phyloP scores from a whole-genome alignment of 192 early-diverging fungal genomes.

The Diversispora eburnea region DNA sequence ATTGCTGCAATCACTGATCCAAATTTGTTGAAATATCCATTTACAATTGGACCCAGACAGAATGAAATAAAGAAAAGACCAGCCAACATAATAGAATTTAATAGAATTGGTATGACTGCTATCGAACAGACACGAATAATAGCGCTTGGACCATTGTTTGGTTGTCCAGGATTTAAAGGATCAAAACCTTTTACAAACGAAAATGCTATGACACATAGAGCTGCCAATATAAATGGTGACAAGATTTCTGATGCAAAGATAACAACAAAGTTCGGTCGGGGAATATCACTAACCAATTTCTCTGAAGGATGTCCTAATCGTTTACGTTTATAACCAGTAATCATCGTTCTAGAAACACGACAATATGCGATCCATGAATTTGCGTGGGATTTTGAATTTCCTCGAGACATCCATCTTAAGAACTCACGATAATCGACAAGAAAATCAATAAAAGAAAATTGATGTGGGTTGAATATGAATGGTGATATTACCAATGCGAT shows the following conservation, averaged over 20 bases:
- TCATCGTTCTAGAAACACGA: slow-evolving; percentile 63
- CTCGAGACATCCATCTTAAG: slow-evolving; percentile 78
- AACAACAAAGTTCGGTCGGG: slow-evolving; percentile 62
- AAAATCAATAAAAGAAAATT: slow-evolving; percentile 78
- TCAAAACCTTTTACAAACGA: slow-evolving; percentile 65
- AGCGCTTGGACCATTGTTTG: slow-evolving; percentile 39
- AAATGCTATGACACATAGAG: slow-evolving; percentile 59
- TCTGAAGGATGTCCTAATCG: slow-evolving; percentile 64
- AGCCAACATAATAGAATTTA: slow-evolving; percentile 64
- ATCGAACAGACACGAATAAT: slow-evolving; percentile 60
- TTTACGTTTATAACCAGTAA: slow-evolving; percentile 79
- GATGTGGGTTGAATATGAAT: slow-evolving; percentile 87
- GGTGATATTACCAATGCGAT: slow-evolving; percentile 74
- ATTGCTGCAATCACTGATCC: slow-evolving; percentile 66
- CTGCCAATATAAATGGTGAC: slow-evolving; percentile 60
- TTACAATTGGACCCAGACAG: slow-evolving; percentile 55
- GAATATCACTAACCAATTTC: slow-evolving; percentile 54
- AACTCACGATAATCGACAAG: slow-evolving; percentile 78
- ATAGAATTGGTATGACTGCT: slow-evolving; percentile 63
- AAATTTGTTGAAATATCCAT: slow-evolving; percentile 65
- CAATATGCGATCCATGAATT: slow-evolving; percentile 80
- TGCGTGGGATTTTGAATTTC: slow-evolving; percentile 69
- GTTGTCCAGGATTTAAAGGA: slow-evolving; percentile 26
- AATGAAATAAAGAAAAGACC: slow-evolving; percentile 65
- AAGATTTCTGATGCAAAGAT: slow-evolving; percentile 72